These are phyloP conservation scores for Diversispora epigaea DNA, from an alignment of 192 early-diverging fungal genomes.

Conservation along the genomic window DNA sequence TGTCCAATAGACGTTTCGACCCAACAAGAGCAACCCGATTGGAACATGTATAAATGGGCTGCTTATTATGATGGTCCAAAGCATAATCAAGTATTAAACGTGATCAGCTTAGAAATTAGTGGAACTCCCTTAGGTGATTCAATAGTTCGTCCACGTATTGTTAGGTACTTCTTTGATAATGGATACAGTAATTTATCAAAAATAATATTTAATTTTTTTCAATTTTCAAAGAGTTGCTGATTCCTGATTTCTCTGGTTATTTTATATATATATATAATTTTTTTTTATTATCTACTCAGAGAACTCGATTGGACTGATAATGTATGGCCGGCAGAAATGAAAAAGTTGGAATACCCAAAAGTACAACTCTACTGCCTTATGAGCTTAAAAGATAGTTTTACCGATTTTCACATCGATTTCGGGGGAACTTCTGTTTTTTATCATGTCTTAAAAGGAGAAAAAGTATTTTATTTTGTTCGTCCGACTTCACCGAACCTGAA, in stretches of 20 bases:
- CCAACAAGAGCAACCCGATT: constrained; percentile 72
- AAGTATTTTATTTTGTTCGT: constrained; percentile 86
- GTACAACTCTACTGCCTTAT: constrained; percentile 92
- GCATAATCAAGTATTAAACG: constrained; percentile 76
- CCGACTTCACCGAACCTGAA: constrained; percentile 81
- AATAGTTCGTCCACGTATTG: constrained; percentile 75
- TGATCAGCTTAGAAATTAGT: constrained; percentile 86
- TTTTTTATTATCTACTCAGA: constrained; percentile 29
- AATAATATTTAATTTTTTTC: not conserved
- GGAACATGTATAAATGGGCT: constrained; percentile 85
- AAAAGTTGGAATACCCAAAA: constrained; percentile 73
- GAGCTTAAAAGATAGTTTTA: constrained; percentile 85
- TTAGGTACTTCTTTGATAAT: constrained; percentile 46
- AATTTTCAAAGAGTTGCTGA: not conserved
- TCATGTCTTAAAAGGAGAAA: constrained; percentile 82
- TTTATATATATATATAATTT: too few relatives aligned
- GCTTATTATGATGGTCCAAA: constrained; percentile 68
- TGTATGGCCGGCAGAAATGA: constrained; percentile 74
- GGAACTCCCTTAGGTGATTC: constrained; percentile 63
- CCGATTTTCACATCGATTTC: constrained; percentile 66
- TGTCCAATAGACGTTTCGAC: constrained; percentile 73
- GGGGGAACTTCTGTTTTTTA: constrained; percentile 87
- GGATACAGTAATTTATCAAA: not conserved
- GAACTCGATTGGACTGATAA: constrained; percentile 88
- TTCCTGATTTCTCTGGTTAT: too few relatives aligned